Evolutionary conservation across 768 basidiomycete species (phyloP).

Genomic region (Leccinum broughii): DNA sequence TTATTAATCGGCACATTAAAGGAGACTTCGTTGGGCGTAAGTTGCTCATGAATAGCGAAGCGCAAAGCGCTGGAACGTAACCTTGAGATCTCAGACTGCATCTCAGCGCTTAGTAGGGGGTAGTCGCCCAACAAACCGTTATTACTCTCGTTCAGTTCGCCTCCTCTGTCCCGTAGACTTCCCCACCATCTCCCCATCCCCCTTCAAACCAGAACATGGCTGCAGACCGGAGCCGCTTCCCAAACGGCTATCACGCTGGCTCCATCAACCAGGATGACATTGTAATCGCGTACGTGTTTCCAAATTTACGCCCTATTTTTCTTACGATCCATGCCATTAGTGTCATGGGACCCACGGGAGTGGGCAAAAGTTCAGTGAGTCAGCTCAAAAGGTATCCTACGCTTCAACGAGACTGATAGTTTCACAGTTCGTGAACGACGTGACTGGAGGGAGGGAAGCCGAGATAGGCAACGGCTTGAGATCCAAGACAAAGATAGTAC

Average conservation of each 20-base stretch:
- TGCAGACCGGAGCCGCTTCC: not conserved
- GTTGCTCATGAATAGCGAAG: not conserved
- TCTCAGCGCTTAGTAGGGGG: not conserved
- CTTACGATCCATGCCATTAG: conserved; percentile 1
- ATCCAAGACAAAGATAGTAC: conserved; percentile 11
- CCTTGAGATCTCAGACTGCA: not conserved
- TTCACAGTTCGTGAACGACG: conserved; percentile 17
- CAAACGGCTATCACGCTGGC: not conserved
- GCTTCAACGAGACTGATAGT: not conserved
- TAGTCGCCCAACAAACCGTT: not conserved
- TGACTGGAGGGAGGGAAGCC: not conserved
- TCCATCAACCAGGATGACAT: conserved; percentile 10
- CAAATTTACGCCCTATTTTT: not conserved
- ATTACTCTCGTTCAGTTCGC: not conserved
- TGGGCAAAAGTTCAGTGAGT: conserved; percentile 24
- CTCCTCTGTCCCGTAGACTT: not conserved
- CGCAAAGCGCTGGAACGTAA: not conserved
- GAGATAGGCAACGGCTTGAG: not conserved
- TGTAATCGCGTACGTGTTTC: conserved; percentile 19
- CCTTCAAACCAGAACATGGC: not conserved
- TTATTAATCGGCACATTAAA: not conserved
- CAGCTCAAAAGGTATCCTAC: not conserved
- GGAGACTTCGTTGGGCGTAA: not conserved
- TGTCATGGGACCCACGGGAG: conserved; percentile 20
- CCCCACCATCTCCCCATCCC: not conserved